Percentiles rank a stretch among this genome's conserved stretches.
phyloP scores from a whole-genome alignment of 352 stramenopile genomes.

The Pilasporangium apinafurcum region DNA sequence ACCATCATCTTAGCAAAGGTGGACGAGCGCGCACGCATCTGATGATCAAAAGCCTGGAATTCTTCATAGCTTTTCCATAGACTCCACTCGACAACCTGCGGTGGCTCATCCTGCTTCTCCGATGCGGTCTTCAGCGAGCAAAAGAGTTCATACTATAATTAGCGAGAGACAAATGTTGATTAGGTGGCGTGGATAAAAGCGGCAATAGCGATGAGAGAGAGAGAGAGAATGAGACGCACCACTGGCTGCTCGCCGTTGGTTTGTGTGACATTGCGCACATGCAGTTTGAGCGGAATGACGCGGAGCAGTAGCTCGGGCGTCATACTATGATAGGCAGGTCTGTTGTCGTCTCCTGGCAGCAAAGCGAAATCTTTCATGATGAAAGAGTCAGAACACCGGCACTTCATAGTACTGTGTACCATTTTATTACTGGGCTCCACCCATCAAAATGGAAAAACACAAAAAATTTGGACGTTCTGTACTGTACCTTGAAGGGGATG shows the following conservation, averaged over 20 bases:
- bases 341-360: no score
- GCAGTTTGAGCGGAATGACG: slow-evolving; percentile 41
- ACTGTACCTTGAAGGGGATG: no score
- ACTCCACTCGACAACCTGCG: slow-evolving; percentile 52
- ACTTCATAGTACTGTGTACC: no score
- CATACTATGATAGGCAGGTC: neutral
- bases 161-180: slow-evolving; percentile 1
- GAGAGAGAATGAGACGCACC: slow-evolving; percentile 17
- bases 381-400: no score
- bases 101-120: slow-evolving; percentile 29
- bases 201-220: no score
- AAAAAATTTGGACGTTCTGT: no score
- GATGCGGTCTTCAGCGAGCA: slow-evolving; percentile 32
- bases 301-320: slow-evolving; percentile 12
- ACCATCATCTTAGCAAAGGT: slow-evolving; percentile 81
- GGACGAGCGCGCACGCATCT: slow-evolving; percentile 49
- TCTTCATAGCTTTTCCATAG: slow-evolving; percentile 78
- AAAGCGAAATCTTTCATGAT: no score
- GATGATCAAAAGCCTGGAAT: slow-evolving; percentile 65
- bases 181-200: neutral
- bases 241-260: slow-evolving; percentile 39
- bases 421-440: no score
- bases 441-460: no score
- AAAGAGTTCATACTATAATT: slow-evolving; percentile 42
- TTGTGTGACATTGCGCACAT: slow-evolving; percentile 54